phyloP scores from a whole-genome alignment of 169 alveolate species.

The Eimeria mitis region DNA sequence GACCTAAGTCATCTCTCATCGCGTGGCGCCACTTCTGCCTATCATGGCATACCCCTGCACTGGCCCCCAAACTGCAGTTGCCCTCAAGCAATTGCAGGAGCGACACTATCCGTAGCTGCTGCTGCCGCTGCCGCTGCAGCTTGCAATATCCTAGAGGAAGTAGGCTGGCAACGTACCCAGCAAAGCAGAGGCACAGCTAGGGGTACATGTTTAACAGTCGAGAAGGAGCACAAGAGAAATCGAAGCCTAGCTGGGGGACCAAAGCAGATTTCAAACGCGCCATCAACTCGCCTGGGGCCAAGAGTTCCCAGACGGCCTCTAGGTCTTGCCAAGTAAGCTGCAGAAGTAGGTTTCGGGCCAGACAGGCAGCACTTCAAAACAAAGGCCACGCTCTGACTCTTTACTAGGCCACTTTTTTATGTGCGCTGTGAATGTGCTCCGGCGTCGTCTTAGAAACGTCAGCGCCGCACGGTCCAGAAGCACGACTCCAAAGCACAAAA shows the following conservation, averaged over 20 bases:
- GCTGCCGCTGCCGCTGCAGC: slow-evolving; percentile 62
- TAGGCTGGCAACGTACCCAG: not conserved
- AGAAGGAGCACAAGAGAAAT: not conserved
- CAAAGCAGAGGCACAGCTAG: not conserved
- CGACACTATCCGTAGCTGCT: slow-evolving; percentile 28
- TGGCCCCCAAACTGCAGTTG: not conserved
- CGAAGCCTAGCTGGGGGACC: not conserved
- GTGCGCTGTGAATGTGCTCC: not conserved
- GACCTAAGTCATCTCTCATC: not conserved
- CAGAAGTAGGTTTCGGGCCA: not conserved
- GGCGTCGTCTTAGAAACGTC: not conserved
- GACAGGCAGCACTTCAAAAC: not conserved
- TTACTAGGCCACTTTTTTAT: not conserved
- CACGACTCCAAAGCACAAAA: not conserved
- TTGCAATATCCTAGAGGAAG: not conserved
- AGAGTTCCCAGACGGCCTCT: not conserved
- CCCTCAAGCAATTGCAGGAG: slow-evolving; percentile 46
- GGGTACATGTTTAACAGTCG: not conserved
- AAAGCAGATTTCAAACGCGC: not conserved
- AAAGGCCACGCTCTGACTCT: not conserved
- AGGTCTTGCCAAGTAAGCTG: not conserved
- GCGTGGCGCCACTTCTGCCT: not conserved
- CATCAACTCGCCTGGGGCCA: not conserved
- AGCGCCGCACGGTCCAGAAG: slow-evolving; percentile 1
- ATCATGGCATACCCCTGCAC: not conserved